Evolutionary conservation across 495 filamentous ascomycete genomes (phyloP), one percentile per base, ranked within the genome.

Genomic region (Penicillium canescens): DNA sequence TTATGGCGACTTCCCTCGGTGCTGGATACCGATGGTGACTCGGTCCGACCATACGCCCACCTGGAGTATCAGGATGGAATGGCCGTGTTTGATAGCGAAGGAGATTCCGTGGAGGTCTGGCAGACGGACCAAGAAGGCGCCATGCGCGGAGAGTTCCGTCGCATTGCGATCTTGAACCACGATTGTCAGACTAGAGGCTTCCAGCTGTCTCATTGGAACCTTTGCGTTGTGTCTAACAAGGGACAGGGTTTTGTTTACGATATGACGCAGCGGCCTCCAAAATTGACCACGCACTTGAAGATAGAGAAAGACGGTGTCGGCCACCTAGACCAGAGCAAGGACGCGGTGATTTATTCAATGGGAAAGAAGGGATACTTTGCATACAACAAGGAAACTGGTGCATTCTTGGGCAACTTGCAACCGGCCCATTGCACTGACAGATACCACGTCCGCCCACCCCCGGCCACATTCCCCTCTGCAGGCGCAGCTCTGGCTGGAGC

Each of bases 41-140:
- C 62, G 0, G 70, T 73, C 35, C 67, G 67, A 12, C 67, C 65
- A 9, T 68, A 67, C 18, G 72, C 72, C 2, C 72, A 75, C 54
- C 54, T 75, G 3, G 72, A 75, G 42, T 75, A 75, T 28, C 70
- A 73, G 53, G 72, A 75, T 60, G 72, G 72, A 12, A 70, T 73
- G 67, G 69, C 57, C 0, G 69, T 73, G 11, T 75, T 75, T 42
- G 70, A 75, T 57, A 61, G 70, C 0, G 70, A 72, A 39, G 72
- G 72, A 7, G 64, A 75, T 54, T 67, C 67, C 0, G 54, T 75
- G 0, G 70, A 75, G 45, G 69, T 75, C 6, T 75, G 72, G 72
- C 63, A 73, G 40, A 36, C 68, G 5, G 70, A 60, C 21, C 26
- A 64, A 21, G 68, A 69, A 42, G 69, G 57, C 16, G 52, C 68